A percentile compares a stretch with the other conserved stretches of the same genome.
These are phyloP conservation scores for Castanospermum australe DNA, from an alignment of 306 rosid genomes.

Conservation along the genomic window DNA sequence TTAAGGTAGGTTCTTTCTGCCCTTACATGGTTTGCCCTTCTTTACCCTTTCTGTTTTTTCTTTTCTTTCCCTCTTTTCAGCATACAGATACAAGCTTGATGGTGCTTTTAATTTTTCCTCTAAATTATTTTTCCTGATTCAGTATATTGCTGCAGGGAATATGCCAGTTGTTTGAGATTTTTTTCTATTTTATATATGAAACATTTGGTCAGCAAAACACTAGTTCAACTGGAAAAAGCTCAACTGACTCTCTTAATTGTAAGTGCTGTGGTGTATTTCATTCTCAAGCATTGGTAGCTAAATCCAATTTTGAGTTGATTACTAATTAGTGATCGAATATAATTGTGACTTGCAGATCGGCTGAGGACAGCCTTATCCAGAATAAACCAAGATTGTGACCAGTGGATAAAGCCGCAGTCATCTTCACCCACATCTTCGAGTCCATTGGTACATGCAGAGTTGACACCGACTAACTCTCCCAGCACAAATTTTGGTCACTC, in stretches of 20 bases:
- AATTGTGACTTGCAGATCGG: conserved; percentile 65
- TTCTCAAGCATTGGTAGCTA: conserved; percentile 26
- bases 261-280: conserved; percentile 35
- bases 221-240: conserved; percentile 71
- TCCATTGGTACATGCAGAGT: conserved; percentile 56
- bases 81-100: conserved; percentile 26
- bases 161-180: conserved; percentile 87
- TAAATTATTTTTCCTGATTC: conserved; percentile 59
- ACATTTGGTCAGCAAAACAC: conserved; percentile 80
- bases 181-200: conserved; percentile 75
- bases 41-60: background rate
- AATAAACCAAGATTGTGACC: conserved; percentile 83
- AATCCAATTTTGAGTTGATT: conserved; percentile 32
- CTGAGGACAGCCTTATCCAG: conserved; percentile 86
- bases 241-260: conserved; percentile 65
- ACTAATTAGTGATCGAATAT: conserved; percentile 23
- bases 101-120: conserved; percentile 30
- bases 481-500: conserved; percentile 49
- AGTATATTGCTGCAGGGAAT: conserved; percentile 82
- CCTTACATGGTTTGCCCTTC: conserved; percentile 14
- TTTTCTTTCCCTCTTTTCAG: background rate
- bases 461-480: conserved; percentile 67
- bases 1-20: conserved; percentile 62
- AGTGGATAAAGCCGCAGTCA: conserved; percentile 65
- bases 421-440: conserved; percentile 59